These are phyloP conservation scores for Zygoascus meyerae DNA, from an alignment of 1,139 yeast genomes.

Conservation along the genomic window DNA sequence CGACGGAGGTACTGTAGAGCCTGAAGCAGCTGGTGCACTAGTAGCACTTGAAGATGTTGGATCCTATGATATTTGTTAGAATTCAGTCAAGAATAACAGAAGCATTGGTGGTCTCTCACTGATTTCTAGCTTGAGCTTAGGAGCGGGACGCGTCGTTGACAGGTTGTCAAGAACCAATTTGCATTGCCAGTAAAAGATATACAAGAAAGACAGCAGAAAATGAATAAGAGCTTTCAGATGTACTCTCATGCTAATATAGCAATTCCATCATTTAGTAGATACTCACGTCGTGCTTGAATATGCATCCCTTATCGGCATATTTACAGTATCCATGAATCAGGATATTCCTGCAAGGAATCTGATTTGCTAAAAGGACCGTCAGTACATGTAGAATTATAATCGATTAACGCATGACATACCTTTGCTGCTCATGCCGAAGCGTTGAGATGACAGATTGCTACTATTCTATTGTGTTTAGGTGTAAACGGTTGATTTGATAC, in stretches of 20 bases:
- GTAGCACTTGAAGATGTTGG: too few relatives aligned
- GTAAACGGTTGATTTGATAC: not conserved
- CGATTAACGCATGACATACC: constrained; percentile 19
- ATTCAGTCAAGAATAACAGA: too few relatives aligned
- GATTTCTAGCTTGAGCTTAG: too few relatives aligned
- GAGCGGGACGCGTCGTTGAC: too few relatives aligned
- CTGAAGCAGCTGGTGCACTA: not conserved
- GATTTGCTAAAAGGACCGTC: constrained; percentile 42
- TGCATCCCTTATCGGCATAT: constrained; percentile 84
- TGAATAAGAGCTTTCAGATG: too few relatives aligned
- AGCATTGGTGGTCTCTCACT: too few relatives aligned
- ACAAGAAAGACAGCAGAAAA: too few relatives aligned
- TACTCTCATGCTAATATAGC: not conserved
- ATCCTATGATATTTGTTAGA: too few relatives aligned
- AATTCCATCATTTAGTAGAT: constrained; percentile 1
- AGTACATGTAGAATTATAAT: not conserved
- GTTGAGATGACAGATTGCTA: not conserved
- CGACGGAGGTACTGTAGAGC: not conserved
- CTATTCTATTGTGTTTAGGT: not conserved
- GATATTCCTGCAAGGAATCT: constrained; percentile 79
- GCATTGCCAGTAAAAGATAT: too few relatives aligned
- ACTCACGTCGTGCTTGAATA: constrained; percentile 56
- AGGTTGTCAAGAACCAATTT: too few relatives aligned
- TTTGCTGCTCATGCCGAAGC: constrained; percentile 12
- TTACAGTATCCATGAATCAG: constrained; percentile 86